A percentile compares a stretch with the other conserved stretches of the same genome.
Conservation (phyloP, 2,329 filamentous ascomycete species). For the Mariannaea sp. region DNA sequence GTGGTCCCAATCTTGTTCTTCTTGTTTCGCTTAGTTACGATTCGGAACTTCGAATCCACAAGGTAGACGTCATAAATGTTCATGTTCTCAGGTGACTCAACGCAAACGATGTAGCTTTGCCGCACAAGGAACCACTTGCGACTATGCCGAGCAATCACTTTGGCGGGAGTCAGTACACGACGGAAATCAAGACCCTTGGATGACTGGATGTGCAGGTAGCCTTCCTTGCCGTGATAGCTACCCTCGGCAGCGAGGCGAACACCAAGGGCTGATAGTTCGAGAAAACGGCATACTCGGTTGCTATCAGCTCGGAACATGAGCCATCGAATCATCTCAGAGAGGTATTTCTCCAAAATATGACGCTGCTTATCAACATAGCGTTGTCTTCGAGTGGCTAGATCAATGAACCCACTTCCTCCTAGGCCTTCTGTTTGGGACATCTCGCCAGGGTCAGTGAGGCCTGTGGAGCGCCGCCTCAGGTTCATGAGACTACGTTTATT, state of each 20-base stretch:
- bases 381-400: slow-evolving; percentile 49
- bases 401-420: slow-evolving; percentile 58
- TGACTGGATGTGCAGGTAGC: slow-evolving; percentile 88
- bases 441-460: slow-evolving; percentile 52
- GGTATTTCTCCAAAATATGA: slow-evolving; percentile 83
- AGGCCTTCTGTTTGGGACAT: slow-evolving; percentile 47
- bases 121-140: slow-evolving; percentile 98
- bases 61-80: slow-evolving; percentile 98
- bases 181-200: slow-evolving; percentile 87
- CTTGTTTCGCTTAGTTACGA: slow-evolving; percentile 73
- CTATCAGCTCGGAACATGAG: slow-evolving; percentile 96
- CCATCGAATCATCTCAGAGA: slow-evolving; percentile 93
- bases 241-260: slow-evolving; percentile 93
- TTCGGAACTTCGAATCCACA: slow-evolving; percentile 85
- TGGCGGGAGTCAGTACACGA: slow-evolving; percentile 75
- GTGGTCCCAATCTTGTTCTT: slow-evolving; percentile 59
- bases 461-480: slow-evolving; percentile 59
- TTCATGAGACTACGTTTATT: slow-evolving; percentile 60
- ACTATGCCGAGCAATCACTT: slow-evolving; percentile 80
- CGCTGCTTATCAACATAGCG: slow-evolving; percentile 83
- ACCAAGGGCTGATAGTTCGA: slow-evolving; percentile 91
- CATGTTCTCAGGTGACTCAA: slow-evolving; percentile 98
- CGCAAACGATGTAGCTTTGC: slow-evolving; percentile 95
- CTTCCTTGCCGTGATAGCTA: slow-evolving; percentile 97
- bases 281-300: slow-evolving; percentile 92